Evolutionary conservation across 805 yeast species (phyloP), one percentile per base, ranked within the genome.

Genomic region (Ogataea ganodermae): DNA sequence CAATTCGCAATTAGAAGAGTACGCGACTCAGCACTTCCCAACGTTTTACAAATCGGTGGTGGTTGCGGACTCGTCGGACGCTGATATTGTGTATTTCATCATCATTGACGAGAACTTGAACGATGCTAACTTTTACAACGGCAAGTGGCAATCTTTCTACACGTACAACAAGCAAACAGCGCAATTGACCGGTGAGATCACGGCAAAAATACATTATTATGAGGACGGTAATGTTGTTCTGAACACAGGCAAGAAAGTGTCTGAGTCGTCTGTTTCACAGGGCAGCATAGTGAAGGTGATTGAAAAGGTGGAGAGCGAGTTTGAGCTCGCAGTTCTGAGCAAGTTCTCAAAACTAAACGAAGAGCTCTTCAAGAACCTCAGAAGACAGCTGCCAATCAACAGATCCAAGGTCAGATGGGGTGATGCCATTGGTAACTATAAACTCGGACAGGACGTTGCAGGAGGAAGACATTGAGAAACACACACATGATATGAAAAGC

Each of bases 211-310:
- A 33, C 99, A 92, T 67, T 94, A 91, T 66, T 94, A 79, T 64
- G 99, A 92, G 69, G 98, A 92, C 57, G 99, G 99, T 24, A 92
- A 92, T 61, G 98, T 92, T 16, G 77, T 92, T 44, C 78, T 94
- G 59, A 81, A 79, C 51, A 72, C 83, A 2, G 52, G 53, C 6
- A 70, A 74, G 48, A 57, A 59, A 3, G 55, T 77, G 1, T 58
- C 57, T 6, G 68, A 65, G 18, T 45, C 59, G n/a, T 37, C 45
- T 38, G 52, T 55, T 2, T 51, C 52, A 7, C 45, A 56, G 1
- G 46, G 47, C 2, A 64, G 62, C 3, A 59, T 68, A 3, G 67
- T 81, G 30, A 68, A 75, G 47, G 63, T 71, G 31, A 85, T 89
- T 53, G 70, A 73, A 44, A 64, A 64, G 23, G 60, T 77, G 10